These are phyloP conservation scores for Aspergillus versicolor DNA, from an alignment of 2,329 filamentous ascomycete genomes.

Conservation along the genomic window DNA sequence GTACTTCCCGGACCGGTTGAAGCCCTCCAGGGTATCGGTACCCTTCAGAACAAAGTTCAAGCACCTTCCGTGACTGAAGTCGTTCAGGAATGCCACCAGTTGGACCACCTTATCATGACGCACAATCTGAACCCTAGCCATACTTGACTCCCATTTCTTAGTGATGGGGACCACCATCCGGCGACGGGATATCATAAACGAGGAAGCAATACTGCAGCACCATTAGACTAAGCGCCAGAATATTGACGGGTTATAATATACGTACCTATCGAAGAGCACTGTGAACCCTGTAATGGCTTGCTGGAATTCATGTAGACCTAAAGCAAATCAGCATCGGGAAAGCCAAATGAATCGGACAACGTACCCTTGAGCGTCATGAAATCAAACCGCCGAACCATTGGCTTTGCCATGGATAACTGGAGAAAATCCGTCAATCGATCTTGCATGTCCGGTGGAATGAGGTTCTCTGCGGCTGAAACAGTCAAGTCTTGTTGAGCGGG, in stretches of 20 bases:
- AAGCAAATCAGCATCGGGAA: slow-evolving; percentile 14
- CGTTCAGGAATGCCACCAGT: slow-evolving; percentile 81
- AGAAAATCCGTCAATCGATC: slow-evolving; percentile 65
- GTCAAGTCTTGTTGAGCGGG: slow-evolving; percentile 76
- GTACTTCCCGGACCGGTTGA: slow-evolving; percentile 63
- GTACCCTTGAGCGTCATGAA: slow-evolving; percentile 58
- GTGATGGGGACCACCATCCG: slow-evolving; percentile 90
- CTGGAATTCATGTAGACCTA: slow-evolving; percentile 76
- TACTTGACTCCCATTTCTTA: slow-evolving; percentile 88
- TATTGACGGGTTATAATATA: slow-evolving; percentile 22
- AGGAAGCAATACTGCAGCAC: slow-evolving; percentile 57
- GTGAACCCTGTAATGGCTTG: slow-evolving; percentile 74
- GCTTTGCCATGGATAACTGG: slow-evolving; percentile 54
- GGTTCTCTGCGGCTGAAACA: slow-evolving; percentile 69
- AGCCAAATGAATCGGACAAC: not conserved
- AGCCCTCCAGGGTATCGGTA: slow-evolving; percentile 77
- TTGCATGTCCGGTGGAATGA: slow-evolving; percentile 61
- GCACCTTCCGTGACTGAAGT: slow-evolving; percentile 80
- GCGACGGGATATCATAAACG: slow-evolving; percentile 77
- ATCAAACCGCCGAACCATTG: slow-evolving; percentile 70
- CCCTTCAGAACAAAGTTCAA: slow-evolving; percentile 86
- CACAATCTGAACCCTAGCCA: slow-evolving; percentile 77
- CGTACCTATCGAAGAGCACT: slow-evolving; percentile 66
- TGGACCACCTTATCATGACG: slow-evolving; percentile 73
- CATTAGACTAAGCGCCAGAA: not conserved